Evolutionary conservation across 306 rosid genomes (phyloP).

Genomic region (Vigna trinervia): DNA sequence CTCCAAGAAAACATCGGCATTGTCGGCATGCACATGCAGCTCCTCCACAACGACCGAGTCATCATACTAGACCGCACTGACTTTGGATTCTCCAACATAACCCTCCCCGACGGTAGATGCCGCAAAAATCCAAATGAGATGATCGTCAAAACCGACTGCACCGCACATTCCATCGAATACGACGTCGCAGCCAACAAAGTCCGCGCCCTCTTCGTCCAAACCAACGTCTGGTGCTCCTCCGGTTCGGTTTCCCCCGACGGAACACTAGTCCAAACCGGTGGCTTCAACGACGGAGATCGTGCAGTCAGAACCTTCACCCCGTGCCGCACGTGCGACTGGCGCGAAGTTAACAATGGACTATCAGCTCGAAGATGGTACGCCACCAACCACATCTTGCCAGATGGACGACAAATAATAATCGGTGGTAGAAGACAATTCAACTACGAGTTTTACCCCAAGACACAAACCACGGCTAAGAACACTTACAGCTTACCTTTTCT

Average conservation of each 20-base stretch:
- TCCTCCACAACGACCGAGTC: conserved; percentile 74
- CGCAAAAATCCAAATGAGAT: conserved; percentile 50
- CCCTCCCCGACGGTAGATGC: conserved; percentile 59
- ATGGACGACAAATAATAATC: conserved; percentile 65
- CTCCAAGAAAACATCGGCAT: conserved; percentile 70
- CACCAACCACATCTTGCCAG: conserved; percentile 70
- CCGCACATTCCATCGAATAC: conserved; percentile 86
- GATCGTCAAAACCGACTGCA: conserved; percentile 65
- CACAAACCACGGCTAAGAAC: neutral
- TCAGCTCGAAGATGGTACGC: conserved; percentile 69
- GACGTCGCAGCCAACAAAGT: conserved; percentile 60
- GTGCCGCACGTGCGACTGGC: conserved; percentile 69
- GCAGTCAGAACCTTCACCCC: conserved; percentile 54
- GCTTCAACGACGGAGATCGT: conserved; percentile 67
- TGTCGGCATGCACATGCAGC: conserved; percentile 98
- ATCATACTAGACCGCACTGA: conserved; percentile 82
- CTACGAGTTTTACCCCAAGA: conserved; percentile 78
- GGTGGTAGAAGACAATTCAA: conserved; percentile 69
- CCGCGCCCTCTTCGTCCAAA: conserved; percentile 65
- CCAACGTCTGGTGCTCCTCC: conserved; percentile 86
- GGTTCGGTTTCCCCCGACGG: conserved; percentile 63
- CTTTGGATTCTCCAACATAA: conserved; percentile 68
- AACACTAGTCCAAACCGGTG: conserved; percentile 72
- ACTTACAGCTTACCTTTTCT: conserved; percentile 56
- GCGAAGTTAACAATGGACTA: conserved; percentile 38